phyloP scores from a whole-genome alignment of 2,329 filamentous ascomycete genomes.

The Epichloe gansuensis region DNA sequence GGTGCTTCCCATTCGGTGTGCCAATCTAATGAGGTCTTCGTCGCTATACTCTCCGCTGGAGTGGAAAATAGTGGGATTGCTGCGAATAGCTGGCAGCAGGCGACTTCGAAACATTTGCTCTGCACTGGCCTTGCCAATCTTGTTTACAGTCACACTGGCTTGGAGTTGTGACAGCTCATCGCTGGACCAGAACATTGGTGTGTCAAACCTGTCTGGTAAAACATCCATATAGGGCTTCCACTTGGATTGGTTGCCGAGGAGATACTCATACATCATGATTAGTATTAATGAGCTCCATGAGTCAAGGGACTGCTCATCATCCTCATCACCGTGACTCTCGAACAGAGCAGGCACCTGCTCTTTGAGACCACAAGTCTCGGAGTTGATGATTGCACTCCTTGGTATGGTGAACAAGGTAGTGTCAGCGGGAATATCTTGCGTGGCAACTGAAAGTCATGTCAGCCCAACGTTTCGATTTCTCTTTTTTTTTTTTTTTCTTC shows the following conservation, averaged over 20 bases:
- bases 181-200: slow-evolving; percentile 78
- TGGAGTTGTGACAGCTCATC: slow-evolving; percentile 60
- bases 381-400: slow-evolving; percentile 54
- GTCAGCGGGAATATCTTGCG: slow-evolving; percentile 54
- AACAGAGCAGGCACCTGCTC: slow-evolving; percentile 43
- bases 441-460: slow-evolving; percentile 44
- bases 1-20: slow-evolving; percentile 72
- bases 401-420: slow-evolving; percentile 74
- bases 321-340: slow-evolving; percentile 22
- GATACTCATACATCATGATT: slow-evolving; percentile 64
- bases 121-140: slow-evolving; percentile 62
- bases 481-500: neutral
- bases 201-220: slow-evolving; percentile 61
- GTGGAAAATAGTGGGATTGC: slow-evolving; percentile 30
- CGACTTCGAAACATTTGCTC: slow-evolving; percentile 52
- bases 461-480: neutral
- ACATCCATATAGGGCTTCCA: slow-evolving; percentile 74
- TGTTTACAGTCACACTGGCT: slow-evolving; percentile 60
- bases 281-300: slow-evolving; percentile 54
- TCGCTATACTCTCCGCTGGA: slow-evolving; percentile 25
- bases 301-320: slow-evolving; percentile 28
- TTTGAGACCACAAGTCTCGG: slow-evolving; percentile 57
- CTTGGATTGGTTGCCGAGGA: slow-evolving; percentile 43
- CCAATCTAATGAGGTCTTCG: slow-evolving; percentile 35
- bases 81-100: slow-evolving; percentile 38